Evolutionary conservation across 108 stramenopile genomes (phyloP).

Genomic region (Mediolabrus comicus): DNA sequence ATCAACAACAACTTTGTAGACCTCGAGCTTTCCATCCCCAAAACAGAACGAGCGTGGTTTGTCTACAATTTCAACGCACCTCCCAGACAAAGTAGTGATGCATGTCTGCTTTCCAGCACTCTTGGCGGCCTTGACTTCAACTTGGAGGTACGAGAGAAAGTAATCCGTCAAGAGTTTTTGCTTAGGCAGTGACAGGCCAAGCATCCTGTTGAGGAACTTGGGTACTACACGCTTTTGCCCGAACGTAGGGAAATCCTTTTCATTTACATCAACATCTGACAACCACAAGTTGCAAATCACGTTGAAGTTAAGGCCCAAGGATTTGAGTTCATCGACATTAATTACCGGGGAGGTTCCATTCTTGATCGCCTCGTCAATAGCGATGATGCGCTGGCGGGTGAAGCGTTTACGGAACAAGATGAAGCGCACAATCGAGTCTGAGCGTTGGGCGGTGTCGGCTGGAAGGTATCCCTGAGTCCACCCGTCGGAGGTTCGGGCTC

Average conservation of each 20-base stretch:
- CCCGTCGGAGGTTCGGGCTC: not conserved
- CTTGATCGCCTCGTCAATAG: not conserved
- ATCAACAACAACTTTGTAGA: not conserved
- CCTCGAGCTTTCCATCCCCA: not conserved
- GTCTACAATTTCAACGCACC: not conserved
- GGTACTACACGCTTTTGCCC: not conserved
- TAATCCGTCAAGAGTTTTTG: conserved; percentile 7
- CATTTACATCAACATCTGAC: conserved; percentile 1
- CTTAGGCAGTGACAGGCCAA: not conserved
- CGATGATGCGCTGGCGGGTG: not conserved
- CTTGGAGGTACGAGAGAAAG: not conserved
- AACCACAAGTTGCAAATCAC: not conserved
- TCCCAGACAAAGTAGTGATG: not conserved
- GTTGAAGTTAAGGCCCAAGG: not conserved
- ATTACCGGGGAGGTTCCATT: not conserved
- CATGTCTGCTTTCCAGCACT: not conserved
- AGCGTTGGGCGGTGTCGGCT: not conserved
- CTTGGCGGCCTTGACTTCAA: conserved; percentile 5
- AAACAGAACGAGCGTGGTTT: conserved; percentile 2
- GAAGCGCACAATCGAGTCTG: not conserved
- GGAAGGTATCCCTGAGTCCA: not conserved
- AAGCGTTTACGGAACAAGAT: not conserved
- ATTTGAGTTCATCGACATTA: not conserved
- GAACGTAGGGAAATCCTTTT: not conserved
- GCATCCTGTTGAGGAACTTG: conserved; percentile 6